Conservation (phyloP, 352 stramenopile species). For the Phytophthora podocarpi region DNA sequence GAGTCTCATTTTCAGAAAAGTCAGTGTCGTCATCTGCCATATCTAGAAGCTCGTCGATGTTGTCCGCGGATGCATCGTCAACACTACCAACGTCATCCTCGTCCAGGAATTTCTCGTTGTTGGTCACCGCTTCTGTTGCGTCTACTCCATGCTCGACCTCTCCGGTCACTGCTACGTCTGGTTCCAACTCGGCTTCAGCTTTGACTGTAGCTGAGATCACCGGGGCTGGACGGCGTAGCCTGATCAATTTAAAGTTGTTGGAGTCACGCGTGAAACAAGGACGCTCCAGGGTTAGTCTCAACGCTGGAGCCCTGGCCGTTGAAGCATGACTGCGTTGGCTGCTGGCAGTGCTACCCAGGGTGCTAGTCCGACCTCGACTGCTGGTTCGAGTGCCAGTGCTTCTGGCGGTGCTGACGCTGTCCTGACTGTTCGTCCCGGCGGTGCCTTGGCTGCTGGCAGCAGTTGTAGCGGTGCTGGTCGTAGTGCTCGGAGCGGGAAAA, state of each 20-base stretch:
- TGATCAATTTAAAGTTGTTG: slow-evolving; percentile 26
- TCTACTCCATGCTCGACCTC: slow-evolving; percentile 10
- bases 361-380: neutral
- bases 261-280: slow-evolving; percentile 22
- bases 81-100: neutral
- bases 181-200: neutral
- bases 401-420: neutral
- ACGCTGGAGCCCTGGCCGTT: neutral
- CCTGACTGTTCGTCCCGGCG: slow-evolving; percentile 4
- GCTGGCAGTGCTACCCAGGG: slow-evolving; percentile 2
- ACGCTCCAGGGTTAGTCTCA: slow-evolving; percentile 14
- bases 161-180: too few species aligned
- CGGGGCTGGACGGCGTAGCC: slow-evolving; percentile 16
- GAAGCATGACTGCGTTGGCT: slow-evolving; percentile 6
- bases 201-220: neutral
- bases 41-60: too few species aligned
- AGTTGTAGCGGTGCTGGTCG: slow-evolving; percentile 12
- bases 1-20: too few species aligned
- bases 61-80: too few species aligned
- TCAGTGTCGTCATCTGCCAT: too few species aligned
- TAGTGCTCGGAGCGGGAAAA: slow-evolving; percentile 1
- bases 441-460: slow-evolving; percentile 11
- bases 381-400: neutral
- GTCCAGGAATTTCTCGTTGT: neutral
- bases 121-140: neutral